Conservation (phyloP, 257 asterid species). For the Jasminum sambac region DNA sequence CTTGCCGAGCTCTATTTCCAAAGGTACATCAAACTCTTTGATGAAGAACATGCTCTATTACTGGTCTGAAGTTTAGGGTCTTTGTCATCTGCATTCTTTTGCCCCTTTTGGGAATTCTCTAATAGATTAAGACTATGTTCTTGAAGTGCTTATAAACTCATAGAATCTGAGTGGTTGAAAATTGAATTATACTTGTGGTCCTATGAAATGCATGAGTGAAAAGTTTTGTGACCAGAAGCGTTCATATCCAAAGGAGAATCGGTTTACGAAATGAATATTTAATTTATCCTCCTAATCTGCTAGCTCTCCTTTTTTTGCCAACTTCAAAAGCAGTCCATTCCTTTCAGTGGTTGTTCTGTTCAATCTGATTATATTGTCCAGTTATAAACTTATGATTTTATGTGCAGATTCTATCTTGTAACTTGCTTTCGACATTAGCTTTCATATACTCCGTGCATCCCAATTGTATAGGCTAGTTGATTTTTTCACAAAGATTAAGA, state of each 20-base stretch:
- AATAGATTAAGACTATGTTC: not conserved
- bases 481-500: too few species aligned
- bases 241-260: not conserved
- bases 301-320: not conserved
- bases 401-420: not conserved
- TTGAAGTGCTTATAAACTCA: not conserved
- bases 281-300: not conserved
- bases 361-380: not conserved
- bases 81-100: not conserved
- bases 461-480: too few species aligned
- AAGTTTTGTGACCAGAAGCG: too few species aligned
- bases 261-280: not conserved
- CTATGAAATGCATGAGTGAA: too few species aligned
- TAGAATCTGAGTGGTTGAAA: too few species aligned
- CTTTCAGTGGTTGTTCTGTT: not conserved
- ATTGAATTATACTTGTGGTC: too few species aligned
- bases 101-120: not conserved
- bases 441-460: too few species aligned
- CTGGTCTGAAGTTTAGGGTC: not conserved
- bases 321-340: not conserved
- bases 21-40: slow-evolving; percentile 35
- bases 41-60: not conserved
- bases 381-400: not conserved
- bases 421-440: not conserved
- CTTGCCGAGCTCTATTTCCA: slow-evolving; percentile 53